Conservation (phyloP, 352 stramenopile species). For the Discostella stelligera region DNA sequence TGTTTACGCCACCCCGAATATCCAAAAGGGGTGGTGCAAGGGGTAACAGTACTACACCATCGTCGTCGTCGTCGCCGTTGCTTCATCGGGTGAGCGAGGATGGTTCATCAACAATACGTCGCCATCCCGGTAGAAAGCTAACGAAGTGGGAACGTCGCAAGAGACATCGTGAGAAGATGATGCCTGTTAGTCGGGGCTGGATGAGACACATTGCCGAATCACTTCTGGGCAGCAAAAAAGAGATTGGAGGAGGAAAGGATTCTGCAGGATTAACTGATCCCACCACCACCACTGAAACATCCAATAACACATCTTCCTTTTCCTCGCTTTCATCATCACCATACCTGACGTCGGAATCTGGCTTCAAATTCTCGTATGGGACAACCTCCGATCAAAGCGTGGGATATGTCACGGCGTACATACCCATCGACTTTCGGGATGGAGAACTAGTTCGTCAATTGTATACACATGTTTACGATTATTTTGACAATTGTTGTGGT, state of each 20-base stretch:
- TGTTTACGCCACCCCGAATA: slow-evolving; percentile 48
- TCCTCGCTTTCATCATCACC: neutral
- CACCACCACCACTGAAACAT: neutral
- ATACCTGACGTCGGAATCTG: slow-evolving; percentile 25
- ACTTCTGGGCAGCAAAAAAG: neutral
- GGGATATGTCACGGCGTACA: slow-evolving; percentile 55
- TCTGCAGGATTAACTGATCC: neutral
- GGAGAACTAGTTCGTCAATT: slow-evolving; percentile 52
- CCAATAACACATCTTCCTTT: neutral
- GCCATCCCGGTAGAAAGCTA: slow-evolving; percentile 31
- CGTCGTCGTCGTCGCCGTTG: neutral
- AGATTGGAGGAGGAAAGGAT: neutral
- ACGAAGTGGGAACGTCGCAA: slow-evolving; percentile 38
- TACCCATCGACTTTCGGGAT: slow-evolving; percentile 77
- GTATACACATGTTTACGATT: slow-evolving; percentile 44
- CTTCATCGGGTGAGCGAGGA: slow-evolving; percentile 3
- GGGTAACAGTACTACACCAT: neutral
- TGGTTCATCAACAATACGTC: slow-evolving; percentile 43
- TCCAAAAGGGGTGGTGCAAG: neutral
- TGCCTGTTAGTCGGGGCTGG: neutral
- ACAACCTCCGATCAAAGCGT: slow-evolving; percentile 44
- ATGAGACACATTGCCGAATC: slow-evolving; percentile 1
- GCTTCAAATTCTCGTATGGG: slow-evolving; percentile 75
- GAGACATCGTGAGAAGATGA: slow-evolving; percentile 19
- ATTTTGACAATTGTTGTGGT: slow-evolving; percentile 43